Base-by-base conservation (phyloP, 164 flowering plant species). In the Vitis vinifera region DNA sequence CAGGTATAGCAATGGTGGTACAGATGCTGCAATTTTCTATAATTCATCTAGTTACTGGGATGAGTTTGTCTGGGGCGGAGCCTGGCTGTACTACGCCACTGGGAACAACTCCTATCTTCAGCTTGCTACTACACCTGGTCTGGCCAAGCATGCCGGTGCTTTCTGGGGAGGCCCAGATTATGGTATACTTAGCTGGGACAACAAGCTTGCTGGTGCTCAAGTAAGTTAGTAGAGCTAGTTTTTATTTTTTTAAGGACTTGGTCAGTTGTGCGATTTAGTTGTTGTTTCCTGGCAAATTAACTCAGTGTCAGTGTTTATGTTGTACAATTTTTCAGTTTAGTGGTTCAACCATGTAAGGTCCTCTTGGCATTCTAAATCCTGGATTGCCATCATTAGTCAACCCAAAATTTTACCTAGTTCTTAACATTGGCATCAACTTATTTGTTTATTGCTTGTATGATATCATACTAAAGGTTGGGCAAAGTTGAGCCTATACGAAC, bases 81-180 rank as follows among this genome's bases (percentile, higher is more conserved):
- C 98, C 16, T 95, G 99, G 99, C 62, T 95, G 73, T 95, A 93
- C 67, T 95, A 91, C 73, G 99, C 99, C 10, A 95, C 99, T 23
- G 99, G 99, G 51, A 93, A 95, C 73, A 9, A 68, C 6, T 73
- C 93, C 23, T 93, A 91, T 72, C 93, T 95, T 71, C 79, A 78
- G 68, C 84, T 95, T 71, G 94, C 93, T 63, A 95, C 98, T 7
- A 73, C 74, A 52, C 87, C 88, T 49, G 80, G 78, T 27, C 62
- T 95, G 7, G 98, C 95, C 52, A 93, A 83, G 63, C 98, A 91
- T 81, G 98, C 99, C 52, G 99, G 99, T 78, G 99, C 97, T 58
- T 94, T 92, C 78, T 92, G 92, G 93, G 94, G 97, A 67, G 94
- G 97, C 8, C 97, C 93, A 2, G 88, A 84, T 78, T 90, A 90